Base-by-base conservation (phyloP, 371 early-diverging fungal species). In the Paraphysoderma sedebokerense region DNA sequence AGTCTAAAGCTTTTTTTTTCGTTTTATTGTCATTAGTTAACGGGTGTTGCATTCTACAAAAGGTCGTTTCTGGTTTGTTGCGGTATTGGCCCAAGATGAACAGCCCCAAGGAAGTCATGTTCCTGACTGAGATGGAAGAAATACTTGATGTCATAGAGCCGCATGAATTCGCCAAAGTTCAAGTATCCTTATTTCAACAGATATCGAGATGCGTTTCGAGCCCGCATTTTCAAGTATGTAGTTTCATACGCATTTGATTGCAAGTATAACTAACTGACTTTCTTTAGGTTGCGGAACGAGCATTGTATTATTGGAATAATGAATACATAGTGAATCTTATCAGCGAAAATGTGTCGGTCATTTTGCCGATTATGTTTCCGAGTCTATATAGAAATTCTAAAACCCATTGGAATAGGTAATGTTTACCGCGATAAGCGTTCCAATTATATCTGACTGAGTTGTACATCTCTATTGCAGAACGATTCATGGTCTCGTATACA, bases 31-130 rank as follows among this genome's bases (percentile, higher is more conserved):
- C n/a, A n/a, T n/a, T n/a, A n/a, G n/a, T n/a, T n/a, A n/a, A 31
- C 37, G 1, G 30, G 20, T 22, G 28, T 6, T 32, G 9, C 15
- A 24, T 36, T 40, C 12, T 20, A 26, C 12, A 24, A 33, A 51
- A 85, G 82, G 86, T 93, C 5, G 72, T 89, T 22, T 67, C 67
- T 48, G 81, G 85, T 9, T 63, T 97, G 34, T 63, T 97, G 54
- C 76, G 89, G 23, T 92, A 75, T 62, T 97, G 97, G 97, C 97
- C 97, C 37, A 97, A 93, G 59, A 83, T 88, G 38, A 97, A 93
- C 68, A 86, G 86, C 47, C 86, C 92, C 3, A 97, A 97, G 62
- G 93, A 95, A 62, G 89, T 95, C 46, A 92, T 97, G 92, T 97
- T 86, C 60, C 63, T 97, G 51, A 87, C 82, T 61, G 95, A 93